These are phyloP conservation scores for Leptosphaerulina australis DNA, from an alignment of 2,329 filamentous ascomycete species.

Conservation along the genomic window DNA sequence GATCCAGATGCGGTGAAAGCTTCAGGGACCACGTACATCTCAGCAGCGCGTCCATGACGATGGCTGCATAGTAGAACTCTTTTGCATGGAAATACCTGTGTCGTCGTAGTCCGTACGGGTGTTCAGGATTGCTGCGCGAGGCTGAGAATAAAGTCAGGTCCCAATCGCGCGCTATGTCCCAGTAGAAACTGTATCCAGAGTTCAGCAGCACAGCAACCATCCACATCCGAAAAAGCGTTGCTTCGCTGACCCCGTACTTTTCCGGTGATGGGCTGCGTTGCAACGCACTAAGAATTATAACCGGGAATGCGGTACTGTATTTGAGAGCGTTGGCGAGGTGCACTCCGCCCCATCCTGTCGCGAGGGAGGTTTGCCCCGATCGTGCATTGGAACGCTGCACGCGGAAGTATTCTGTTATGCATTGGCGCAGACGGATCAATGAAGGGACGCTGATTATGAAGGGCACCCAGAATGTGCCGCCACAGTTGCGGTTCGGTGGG, in stretches of 20 bases:
- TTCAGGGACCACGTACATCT: slow-evolving; percentile 92
- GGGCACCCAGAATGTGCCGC: slow-evolving; percentile 79
- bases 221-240: slow-evolving; percentile 63
- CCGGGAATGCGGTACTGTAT: slow-evolving; percentile 92
- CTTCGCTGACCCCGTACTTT: slow-evolving; percentile 60
- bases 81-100: slow-evolving; percentile 74
- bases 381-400: slow-evolving; percentile 63
- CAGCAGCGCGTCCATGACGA: slow-evolving; percentile 77
- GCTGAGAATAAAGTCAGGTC: slow-evolving; percentile 82
- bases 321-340: slow-evolving; percentile 94
- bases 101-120: slow-evolving; percentile 78
- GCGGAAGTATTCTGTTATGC: slow-evolving; percentile 83
- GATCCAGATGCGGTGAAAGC: slow-evolving; percentile 79
- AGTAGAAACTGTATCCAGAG: slow-evolving; percentile 95
- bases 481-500: slow-evolving; percentile 80
- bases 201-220: slow-evolving; percentile 78
- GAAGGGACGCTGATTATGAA: slow-evolving; percentile 83
- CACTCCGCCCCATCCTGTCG: slow-evolving; percentile 75
- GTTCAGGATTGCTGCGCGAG: slow-evolving; percentile 65
- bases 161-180: slow-evolving; percentile 97
- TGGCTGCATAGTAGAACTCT: slow-evolving; percentile 80
- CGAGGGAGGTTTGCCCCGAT: slow-evolving; percentile 48
- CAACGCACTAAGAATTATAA: slow-evolving; percentile 79
- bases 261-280: slow-evolving; percentile 67
- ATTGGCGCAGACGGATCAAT: slow-evolving; percentile 87